These are phyloP conservation scores for Diddensiella transvaalensis DNA, from an alignment of 805 yeast species.

Conservation along the genomic window DNA sequence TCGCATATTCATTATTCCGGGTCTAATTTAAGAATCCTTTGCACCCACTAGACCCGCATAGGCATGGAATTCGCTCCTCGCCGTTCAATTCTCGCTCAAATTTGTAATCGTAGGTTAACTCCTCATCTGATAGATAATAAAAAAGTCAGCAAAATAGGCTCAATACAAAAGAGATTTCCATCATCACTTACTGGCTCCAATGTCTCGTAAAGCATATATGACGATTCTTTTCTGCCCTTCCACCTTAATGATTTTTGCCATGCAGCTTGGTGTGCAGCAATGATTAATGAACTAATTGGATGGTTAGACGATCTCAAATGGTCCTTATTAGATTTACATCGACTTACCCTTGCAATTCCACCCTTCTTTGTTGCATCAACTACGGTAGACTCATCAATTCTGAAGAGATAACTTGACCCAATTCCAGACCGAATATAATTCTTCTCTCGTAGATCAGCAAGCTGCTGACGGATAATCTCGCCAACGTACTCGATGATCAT, in stretches of 20 bases:
- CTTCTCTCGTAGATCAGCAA: slow-evolving; percentile 88
- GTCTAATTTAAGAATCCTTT: slow-evolving; percentile 73
- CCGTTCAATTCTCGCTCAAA: slow-evolving; percentile 89
- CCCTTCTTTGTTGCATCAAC: slow-evolving; percentile 97
- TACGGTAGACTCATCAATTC: slow-evolving; percentile 91
- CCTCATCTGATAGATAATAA: slow-evolving; percentile 40
- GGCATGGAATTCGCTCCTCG: slow-evolving; percentile 81
- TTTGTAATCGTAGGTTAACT: slow-evolving; percentile 92
- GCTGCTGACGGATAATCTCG: slow-evolving; percentile 86
- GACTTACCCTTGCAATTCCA: slow-evolving; percentile 72
- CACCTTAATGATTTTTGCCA: slow-evolving; percentile 92
- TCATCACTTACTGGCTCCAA: slow-evolving; percentile 66
- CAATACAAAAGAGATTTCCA: not conserved
- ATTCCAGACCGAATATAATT: slow-evolving; percentile 85
- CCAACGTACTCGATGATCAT: slow-evolving; percentile 99
- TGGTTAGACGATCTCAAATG: too few relatives aligned
- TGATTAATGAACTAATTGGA: slow-evolving; percentile 85
- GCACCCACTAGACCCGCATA: slow-evolving; percentile 94
- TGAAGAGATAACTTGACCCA: slow-evolving; percentile 88
- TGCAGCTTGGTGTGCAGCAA: slow-evolving; percentile 96
- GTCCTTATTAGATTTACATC: too few relatives aligned
- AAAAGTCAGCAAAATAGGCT: slow-evolving; percentile 3
- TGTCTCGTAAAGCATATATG: slow-evolving; percentile 85
- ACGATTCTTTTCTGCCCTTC: slow-evolving; percentile 93
- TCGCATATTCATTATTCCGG: not conserved